Evolutionary conservation across 139 green algal species (phyloP).

Genomic region (Chlamydomonas sp.): DNA sequence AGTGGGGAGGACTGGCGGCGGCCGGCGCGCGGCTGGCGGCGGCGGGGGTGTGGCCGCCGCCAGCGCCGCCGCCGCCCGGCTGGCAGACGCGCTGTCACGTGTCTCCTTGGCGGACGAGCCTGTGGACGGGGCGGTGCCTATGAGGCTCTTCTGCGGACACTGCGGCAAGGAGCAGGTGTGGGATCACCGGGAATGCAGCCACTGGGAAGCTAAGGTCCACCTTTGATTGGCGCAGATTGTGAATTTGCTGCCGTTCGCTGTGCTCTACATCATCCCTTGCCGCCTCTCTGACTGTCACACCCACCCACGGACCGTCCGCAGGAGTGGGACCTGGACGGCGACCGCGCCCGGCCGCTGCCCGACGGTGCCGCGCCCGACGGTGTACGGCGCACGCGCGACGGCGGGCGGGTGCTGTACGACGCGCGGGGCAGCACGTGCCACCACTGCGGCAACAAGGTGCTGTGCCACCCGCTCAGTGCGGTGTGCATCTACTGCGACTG

Average conservation of each 20-base stretch:
- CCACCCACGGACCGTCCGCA: not conserved
- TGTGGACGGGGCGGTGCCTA: not conserved
- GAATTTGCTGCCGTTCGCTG: too few species aligned
- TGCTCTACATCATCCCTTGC: too few species aligned
- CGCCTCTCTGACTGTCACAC: too few species aligned
- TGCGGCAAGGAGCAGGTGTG: slow-evolving; percentile 35
- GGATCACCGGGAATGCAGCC: not conserved
- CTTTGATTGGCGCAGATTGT: too few species aligned
- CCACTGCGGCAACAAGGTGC: slow-evolving; percentile 16
- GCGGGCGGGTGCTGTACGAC: slow-evolving; percentile 20
- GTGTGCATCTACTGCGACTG: slow-evolving; percentile 35
- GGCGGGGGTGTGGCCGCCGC: too few species aligned
- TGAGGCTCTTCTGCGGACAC: slow-evolving; percentile 36
- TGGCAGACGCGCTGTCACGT: too few species aligned
- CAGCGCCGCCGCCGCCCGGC: too few species aligned
- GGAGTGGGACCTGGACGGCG: slow-evolving; percentile 18
- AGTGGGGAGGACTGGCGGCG: too few species aligned
- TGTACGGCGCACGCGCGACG: slow-evolving; percentile 28
- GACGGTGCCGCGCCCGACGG: slow-evolving; percentile 24
- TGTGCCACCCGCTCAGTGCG: slow-evolving; percentile 27
- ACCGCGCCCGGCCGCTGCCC: not conserved
- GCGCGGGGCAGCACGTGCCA: slow-evolving; percentile 5
- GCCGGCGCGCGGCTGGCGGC: too few species aligned
- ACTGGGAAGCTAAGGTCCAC: not conserved
- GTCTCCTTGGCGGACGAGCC: too few species aligned